Percentiles rank a stretch among this genome's conserved stretches.
These are phyloP conservation scores for Ceratocystiopsis sp. DNA, from an alignment of 2,329 filamentous ascomycete genomes.

Conservation along the genomic window DNA sequence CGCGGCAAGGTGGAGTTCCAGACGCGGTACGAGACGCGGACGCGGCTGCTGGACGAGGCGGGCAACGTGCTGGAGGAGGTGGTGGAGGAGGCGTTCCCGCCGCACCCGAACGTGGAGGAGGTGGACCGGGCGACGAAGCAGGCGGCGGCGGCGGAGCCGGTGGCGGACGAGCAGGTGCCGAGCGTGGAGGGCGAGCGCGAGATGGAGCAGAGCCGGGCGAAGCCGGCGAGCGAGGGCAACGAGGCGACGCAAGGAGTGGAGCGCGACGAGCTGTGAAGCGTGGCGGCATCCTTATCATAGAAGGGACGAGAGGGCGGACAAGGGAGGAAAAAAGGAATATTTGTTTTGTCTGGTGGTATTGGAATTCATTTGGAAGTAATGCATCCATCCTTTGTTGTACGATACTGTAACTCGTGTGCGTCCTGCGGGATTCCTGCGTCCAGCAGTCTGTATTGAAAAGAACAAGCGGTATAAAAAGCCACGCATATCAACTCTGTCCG, in stretches of 20 bases:
- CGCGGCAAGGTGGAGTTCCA: constrained; percentile 91
- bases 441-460: too few relatives aligned
- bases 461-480: too few relatives aligned
- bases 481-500: too few relatives aligned
- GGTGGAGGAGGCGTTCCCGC: constrained; percentile 30
- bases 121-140: constrained; percentile 38
- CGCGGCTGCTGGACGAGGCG: constrained; percentile 59
- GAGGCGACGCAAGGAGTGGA: constrained; percentile 24
- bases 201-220: constrained; percentile 35
- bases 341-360: too few relatives aligned
- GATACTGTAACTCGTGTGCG: too few relatives aligned
- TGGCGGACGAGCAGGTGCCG: constrained; percentile 24
- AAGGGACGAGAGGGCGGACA: too few relatives aligned
- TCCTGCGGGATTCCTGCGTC: too few relatives aligned
- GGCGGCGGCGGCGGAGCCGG: constrained; percentile 19
- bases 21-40: constrained; percentile 90
- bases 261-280: neutral
- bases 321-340: too few relatives aligned
- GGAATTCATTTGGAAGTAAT: too few relatives aligned
- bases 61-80: constrained; percentile 54
- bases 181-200: constrained; percentile 44
- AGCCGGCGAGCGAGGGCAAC: constrained; percentile 46
- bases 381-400: too few relatives aligned
- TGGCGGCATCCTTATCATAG: too few relatives aligned
- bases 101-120: constrained; percentile 44